Conservation (phyloP, 169 alveolate species). For the Plasmodium chabaudi region DNA sequence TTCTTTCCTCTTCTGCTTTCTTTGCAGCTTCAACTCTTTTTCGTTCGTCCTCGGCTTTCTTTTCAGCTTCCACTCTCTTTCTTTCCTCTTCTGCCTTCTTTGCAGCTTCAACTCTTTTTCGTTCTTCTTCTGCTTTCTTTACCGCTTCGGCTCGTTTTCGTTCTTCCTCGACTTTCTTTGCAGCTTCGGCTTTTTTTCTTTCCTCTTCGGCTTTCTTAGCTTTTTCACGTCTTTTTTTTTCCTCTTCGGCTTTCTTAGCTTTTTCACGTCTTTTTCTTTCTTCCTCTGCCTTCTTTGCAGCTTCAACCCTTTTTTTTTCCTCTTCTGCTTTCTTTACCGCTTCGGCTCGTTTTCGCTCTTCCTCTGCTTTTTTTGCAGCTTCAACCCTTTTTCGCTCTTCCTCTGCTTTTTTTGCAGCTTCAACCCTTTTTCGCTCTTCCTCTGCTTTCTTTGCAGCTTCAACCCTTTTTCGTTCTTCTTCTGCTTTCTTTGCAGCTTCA, state of each 20-base stretch:
- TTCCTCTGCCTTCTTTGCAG: not conserved
- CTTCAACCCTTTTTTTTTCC: not conserved
- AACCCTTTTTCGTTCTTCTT: slow-evolving; percentile 1
- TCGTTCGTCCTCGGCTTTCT: not conserved
- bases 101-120: not conserved
- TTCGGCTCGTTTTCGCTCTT: not conserved
- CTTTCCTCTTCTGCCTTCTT: slow-evolving; percentile 10
- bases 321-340: not conserved
- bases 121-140: not conserved
- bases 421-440: not conserved
- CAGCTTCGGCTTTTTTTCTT: slow-evolving; percentile 3
- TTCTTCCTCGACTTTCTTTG: not conserved
- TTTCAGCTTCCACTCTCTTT: not conserved
- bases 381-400: not conserved
- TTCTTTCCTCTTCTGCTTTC: not conserved
- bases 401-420: not conserved
- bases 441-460: not conserved
- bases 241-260: not conserved
- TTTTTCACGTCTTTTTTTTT: not conserved
- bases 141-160: not conserved
- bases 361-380: not conserved
- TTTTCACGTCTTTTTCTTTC: not conserved
- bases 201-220: slow-evolving; percentile 10
- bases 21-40: not conserved
- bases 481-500: slow-evolving; percentile 2